Conservation (phyloP, 2,329 filamentous ascomycete species). For the Falciphora oryzae region DNA sequence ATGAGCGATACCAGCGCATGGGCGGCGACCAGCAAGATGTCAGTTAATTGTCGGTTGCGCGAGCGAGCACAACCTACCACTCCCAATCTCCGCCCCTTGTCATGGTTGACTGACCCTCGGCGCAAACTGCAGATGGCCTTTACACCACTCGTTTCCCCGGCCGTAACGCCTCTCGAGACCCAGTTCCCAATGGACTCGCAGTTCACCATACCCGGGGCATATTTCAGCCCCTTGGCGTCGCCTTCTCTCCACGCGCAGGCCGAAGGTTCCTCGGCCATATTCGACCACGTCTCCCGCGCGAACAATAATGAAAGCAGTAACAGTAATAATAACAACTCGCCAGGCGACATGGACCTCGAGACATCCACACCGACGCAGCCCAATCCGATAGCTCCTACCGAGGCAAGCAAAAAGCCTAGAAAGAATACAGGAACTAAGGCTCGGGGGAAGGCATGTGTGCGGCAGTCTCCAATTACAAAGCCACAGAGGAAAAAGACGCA, state of each 20-base stretch:
- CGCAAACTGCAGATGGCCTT: slow-evolving; percentile 57
- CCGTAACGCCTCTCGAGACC: slow-evolving; percentile 71
- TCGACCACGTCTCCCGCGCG: neutral
- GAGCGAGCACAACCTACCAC: neutral
- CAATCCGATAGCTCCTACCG: slow-evolving; percentile 28
- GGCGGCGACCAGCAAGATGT: slow-evolving; percentile 63
- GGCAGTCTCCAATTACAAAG: slow-evolving; percentile 69
- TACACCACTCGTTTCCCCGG: slow-evolving; percentile 77
- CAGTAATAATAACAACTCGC: slow-evolving; percentile 38
- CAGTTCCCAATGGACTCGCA: slow-evolving; percentile 56
- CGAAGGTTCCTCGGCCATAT: slow-evolving; percentile 40
- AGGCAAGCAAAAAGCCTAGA: slow-evolving; percentile 44
- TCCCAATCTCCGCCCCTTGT: neutral
- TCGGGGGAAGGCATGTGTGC: slow-evolving; percentile 44
- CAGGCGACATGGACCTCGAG: slow-evolving; percentile 51
- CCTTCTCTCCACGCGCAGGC: slow-evolving; percentile 71
- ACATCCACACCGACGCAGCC: slow-evolving; percentile 18
- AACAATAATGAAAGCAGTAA: slow-evolving; percentile 26
- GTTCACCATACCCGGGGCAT: slow-evolving; percentile 62
- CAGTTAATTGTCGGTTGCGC: slow-evolving; percentile 23
- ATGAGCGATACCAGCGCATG: slow-evolving; percentile 60
- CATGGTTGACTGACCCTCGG: neutral
- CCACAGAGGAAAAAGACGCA: slow-evolving; percentile 50
- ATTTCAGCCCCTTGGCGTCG: slow-evolving; percentile 79
- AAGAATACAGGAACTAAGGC: slow-evolving; percentile 48